Percentiles rank a stretch among this genome's conserved stretches.
phyloP scores from a whole-genome alignment of 805 yeast genomes.

The Saturnispora hagleri region DNA sequence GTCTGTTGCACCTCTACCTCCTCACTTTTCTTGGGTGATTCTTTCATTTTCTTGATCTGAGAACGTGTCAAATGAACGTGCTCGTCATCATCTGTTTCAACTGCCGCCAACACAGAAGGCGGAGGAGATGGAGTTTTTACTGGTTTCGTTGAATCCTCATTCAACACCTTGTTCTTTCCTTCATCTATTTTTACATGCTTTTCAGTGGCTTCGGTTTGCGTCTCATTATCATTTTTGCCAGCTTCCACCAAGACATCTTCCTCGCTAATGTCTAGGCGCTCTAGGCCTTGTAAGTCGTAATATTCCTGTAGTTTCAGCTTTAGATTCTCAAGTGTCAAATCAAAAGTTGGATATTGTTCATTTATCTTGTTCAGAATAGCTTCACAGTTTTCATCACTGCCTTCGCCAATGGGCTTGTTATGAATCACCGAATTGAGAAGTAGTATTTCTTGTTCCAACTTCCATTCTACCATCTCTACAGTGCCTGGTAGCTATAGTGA shows the following conservation, averaged over 20 bases:
- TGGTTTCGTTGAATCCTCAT: background rate
- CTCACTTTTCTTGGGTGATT: background rate
- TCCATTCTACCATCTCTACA: conserved; percentile 16
- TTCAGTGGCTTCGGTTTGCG: background rate
- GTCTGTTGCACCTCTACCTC: background rate
- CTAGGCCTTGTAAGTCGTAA: conserved; percentile 23
- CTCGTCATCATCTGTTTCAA: background rate
- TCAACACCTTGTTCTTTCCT: background rate
- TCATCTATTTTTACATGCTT: conserved; percentile 3
- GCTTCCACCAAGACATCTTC: conserved; percentile 1
- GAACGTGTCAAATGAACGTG: background rate
- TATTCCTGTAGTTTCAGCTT: conserved; percentile 16
- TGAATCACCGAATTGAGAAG: conserved; percentile 21
- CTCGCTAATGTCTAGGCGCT: conserved; percentile 13
- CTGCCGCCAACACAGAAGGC: background rate
- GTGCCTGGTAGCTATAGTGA: background rate
- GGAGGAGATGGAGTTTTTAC: background rate
- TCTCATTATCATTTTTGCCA: background rate
- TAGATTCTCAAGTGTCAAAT: conserved; percentile 12
- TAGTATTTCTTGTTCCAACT: conserved; percentile 15
- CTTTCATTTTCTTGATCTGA: background rate
- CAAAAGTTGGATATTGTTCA: conserved; percentile 15
- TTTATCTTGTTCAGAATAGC: conserved; percentile 15
- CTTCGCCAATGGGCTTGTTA: conserved; percentile 24
- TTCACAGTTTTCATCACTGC: conserved; percentile 11